phyloP scores from a whole-genome alignment of 2,329 filamentous ascomycete genomes.

The Fonsecaea nubica region DNA sequence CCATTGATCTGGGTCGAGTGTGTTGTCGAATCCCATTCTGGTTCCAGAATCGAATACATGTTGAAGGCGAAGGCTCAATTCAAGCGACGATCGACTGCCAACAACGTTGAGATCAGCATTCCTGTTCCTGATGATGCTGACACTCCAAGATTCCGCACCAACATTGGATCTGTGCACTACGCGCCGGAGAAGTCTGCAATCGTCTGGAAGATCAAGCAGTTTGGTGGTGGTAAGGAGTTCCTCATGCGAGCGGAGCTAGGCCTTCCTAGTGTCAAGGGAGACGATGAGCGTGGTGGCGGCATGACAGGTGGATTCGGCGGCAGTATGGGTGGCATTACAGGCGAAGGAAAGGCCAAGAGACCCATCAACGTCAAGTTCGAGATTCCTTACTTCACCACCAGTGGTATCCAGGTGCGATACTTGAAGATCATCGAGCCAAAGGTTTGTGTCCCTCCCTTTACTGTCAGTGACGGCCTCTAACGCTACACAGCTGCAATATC shows the following conservation, averaged over 20 bases:
- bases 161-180: conserved; percentile 96
- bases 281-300: conserved; percentile 92
- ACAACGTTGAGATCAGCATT: conserved; percentile 98
- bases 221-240: conserved; percentile 97
- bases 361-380: conserved; percentile 99
- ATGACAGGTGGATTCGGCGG: conserved; percentile 98
- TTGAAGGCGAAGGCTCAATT: conserved; percentile 97
- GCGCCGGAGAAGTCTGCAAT: conserved; percentile 97
- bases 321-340: conserved; percentile 90
- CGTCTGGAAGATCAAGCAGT: conserved; percentile 99
- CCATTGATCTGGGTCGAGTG: conserved; percentile 99
- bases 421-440: conserved; percentile 99
- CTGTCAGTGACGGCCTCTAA: conserved; percentile 16
- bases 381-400: conserved; percentile 99
- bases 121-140: conserved; percentile 98
- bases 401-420: conserved; percentile 96
- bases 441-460: conserved; percentile 61
- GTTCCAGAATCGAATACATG: conserved; percentile 97
- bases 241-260: conserved; percentile 97
- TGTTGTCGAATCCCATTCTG: conserved; percentile 93
- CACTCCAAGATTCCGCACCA: conserved; percentile 93
- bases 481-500: conserved; percentile 84
- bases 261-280: conserved; percentile 88
- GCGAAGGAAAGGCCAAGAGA: conserved; percentile 82
- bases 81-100: conserved; percentile 95